These are phyloP conservation scores for Chondrus crispus DNA, from an alignment of 23 red algal species.

Conservation along the genomic window DNA sequence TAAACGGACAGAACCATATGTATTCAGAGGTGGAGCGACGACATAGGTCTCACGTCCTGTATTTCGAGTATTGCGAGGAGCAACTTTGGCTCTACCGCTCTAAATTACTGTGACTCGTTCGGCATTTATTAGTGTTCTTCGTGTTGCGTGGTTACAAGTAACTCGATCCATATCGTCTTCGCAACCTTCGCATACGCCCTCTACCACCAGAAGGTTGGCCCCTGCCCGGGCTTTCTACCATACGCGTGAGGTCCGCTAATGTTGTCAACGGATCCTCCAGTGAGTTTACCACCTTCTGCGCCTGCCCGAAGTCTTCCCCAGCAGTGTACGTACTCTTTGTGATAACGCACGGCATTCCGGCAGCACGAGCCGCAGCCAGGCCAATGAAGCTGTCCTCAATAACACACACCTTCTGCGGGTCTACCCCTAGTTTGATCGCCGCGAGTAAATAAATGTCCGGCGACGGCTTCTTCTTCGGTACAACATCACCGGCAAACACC, in stretches of 20 bases:
- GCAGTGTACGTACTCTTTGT: constrained; percentile 82
- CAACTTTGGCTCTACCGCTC: no score
- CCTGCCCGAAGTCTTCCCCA: constrained; percentile 75
- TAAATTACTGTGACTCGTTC: no score
- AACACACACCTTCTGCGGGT: constrained; percentile 57
- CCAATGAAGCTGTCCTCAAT: constrained; percentile 78
- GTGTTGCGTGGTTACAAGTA: no score
- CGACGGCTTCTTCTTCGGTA: constrained; percentile 86
- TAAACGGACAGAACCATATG: no score
- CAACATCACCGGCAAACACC: constrained; percentile 91
- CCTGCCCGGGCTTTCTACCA: constrained; percentile 33
- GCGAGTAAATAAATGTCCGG: constrained; percentile 94
- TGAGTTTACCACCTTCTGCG: constrained; percentile 77
- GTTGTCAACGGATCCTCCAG: constrained; percentile 31
- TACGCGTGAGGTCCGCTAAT: constrained; percentile 26
- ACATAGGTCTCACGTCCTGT: no score
- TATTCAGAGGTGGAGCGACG: no score
- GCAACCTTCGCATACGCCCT: no score
- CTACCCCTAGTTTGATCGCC: constrained; percentile 43
- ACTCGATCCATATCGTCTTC: no score
- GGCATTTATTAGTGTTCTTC: no score
- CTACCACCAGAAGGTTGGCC: no score
- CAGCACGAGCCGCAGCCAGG: constrained; percentile 62
- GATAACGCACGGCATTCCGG: constrained; percentile 70
- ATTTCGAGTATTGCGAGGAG: no score